Percentiles rank a stretch among this genome's conserved stretches.
Evolutionary conservation across 2,329 filamentous ascomycete genomes (phyloP).

Genomic region (Emergomyces orientalis): DNA sequence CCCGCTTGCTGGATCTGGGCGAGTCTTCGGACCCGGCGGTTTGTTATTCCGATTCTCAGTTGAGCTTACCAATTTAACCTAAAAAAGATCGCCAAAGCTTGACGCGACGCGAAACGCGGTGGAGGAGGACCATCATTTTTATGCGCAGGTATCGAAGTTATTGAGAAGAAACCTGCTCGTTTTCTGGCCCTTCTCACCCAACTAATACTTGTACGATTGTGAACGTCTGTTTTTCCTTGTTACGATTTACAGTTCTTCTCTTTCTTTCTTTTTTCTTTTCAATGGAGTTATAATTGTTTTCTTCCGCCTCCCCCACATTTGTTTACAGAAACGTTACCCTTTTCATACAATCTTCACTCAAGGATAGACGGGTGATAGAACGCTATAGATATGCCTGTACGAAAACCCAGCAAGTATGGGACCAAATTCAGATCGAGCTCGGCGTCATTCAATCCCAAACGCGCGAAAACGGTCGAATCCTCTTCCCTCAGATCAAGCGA

Average conservation of each 20-base stretch:
- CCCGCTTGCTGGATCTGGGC: background rate
- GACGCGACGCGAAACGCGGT: constrained; percentile 8
- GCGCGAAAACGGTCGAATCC: constrained; percentile 69
- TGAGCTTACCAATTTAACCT: background rate
- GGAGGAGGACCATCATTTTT: background rate
- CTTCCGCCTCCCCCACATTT: background rate
- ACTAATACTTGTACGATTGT: background rate
- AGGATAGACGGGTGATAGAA: background rate
- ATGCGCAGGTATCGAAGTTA: background rate
- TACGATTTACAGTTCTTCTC: background rate
- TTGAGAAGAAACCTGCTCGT: background rate
- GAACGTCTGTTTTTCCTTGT: background rate
- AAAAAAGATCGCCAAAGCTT: background rate
- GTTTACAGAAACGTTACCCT: too few relatives aligned
- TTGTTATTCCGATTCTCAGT: constrained; percentile 4
- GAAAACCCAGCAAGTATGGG: constrained; percentile 57
- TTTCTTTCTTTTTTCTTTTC: background rate
- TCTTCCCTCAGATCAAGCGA: constrained; percentile 66
- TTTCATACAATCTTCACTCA: background rate
- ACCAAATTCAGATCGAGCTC: constrained; percentile 41
- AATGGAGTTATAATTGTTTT: constrained; percentile 5
- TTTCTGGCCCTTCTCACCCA: background rate
- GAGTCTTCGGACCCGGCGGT: background rate
- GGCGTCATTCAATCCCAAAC: constrained; percentile 41
- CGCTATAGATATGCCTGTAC: constrained; percentile 34